Evolutionary conservation across 2,329 filamentous ascomycete species (phyloP), one percentile per base, ranked within the genome.

Genomic region (Pseudocercospora macadamiae): DNA sequence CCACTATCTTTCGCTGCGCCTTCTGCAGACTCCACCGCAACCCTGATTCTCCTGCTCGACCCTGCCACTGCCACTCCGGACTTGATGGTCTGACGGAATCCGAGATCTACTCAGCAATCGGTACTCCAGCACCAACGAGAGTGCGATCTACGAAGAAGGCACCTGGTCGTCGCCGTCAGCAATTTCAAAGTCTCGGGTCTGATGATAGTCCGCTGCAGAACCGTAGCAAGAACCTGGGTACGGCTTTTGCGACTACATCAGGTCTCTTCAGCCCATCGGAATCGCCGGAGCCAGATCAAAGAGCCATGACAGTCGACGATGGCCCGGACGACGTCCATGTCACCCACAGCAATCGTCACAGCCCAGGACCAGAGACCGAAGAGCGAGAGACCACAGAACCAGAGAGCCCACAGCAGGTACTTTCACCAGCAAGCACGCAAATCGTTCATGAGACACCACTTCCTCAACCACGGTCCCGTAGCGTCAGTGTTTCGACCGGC

Each of bases 341-440:
- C 7, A 14, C n/a, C 47, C 7, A 19, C 0, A 12, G n/a, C 25
- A 1, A 28, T 14, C 44, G 23, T 14, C 23, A 47, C 10, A 47
- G 19, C n/a, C 44, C 23, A 4, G 44, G 16, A 14, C 44, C 21
- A 26, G 21, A n/a, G n/a, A n/a, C n/a, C n/a, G n/a, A n/a, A n/a
- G n/a, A n/a, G n/a, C n/a, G n/a, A n/a, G n/a, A n/a, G n/a, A n/a
- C n/a, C n/a, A n/a, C n/a, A n/a, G n/a, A n/a, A n/a, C n/a, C n/a
- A n/a, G n/a, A n/a, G n/a, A n/a, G n/a, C n/a, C 36, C 36, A 39
- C 5, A 8, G 16, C 26, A 18, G 18, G 18, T 34, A 14, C 25
- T 14, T 49, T 58, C 57, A 19, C 57, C 44, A 51, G 57, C 51
- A 16, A 55, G 51, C 34, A 55, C 57, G 6, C 57, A 55, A 28